A percentile compares a stretch with the other conserved stretches of the same genome.
Conservation (phyloP, 208 protist genomes). For the Crithidia brevicula region DNA sequence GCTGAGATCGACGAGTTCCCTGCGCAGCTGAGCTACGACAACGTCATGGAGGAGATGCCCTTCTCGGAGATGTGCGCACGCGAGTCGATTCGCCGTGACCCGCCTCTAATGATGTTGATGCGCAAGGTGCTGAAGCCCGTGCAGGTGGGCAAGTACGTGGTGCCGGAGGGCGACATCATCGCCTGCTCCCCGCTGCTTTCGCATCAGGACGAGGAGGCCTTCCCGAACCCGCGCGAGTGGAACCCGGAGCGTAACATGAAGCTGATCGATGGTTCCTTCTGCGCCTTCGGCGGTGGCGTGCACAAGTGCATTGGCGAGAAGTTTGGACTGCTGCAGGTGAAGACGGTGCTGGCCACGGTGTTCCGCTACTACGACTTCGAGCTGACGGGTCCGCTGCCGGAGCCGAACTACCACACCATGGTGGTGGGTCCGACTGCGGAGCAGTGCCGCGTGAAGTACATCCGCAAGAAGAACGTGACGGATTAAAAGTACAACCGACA, state of each 20-base stretch:
- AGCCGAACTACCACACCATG: constrained; percentile 90
- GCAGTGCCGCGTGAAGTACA: constrained; percentile 81
- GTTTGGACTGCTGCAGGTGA: constrained; percentile 94
- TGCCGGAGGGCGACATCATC: constrained; percentile 91
- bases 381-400: constrained; percentile 69
- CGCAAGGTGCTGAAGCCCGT: constrained; percentile 87
- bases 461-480: constrained; percentile 54
- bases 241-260: constrained; percentile 90
- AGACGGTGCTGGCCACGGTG: constrained; percentile 88
- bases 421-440: constrained; percentile 79
- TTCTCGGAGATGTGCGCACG: constrained; percentile 82
- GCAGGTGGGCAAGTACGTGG: constrained; percentile 76
- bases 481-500: constrained; percentile 8
- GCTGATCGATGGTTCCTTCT: constrained; percentile 71
- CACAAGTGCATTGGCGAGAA: constrained; percentile 95
- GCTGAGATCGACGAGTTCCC: constrained; percentile 84
- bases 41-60: constrained; percentile 92
- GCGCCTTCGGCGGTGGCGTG: constrained; percentile 89
- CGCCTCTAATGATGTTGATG: constrained; percentile 93
- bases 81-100: constrained; percentile 93
- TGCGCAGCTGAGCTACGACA: constrained; percentile 85
- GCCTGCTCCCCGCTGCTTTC: constrained; percentile 83
- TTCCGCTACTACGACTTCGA: constrained; percentile 92
- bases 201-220: constrained; percentile 84
- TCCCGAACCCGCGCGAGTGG: constrained; percentile 81